Base-by-base conservation (phyloP, 1,284 basidiomycete genomes). In the Sparassis latifolia region DNA sequence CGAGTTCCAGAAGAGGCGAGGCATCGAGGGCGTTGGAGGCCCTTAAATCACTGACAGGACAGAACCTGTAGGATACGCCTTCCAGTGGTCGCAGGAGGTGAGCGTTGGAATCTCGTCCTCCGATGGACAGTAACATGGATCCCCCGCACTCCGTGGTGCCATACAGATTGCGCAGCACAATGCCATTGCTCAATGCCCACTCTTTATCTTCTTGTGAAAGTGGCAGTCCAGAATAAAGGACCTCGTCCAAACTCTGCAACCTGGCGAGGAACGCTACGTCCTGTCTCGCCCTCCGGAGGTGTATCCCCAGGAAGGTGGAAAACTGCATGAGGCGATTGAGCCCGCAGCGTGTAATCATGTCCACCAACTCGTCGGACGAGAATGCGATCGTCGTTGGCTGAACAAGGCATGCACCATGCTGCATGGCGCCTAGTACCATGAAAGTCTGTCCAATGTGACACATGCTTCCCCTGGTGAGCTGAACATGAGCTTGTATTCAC, bases 311-410 rank as follows among this genome's bases (percentile, higher is more conserved):
- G 71, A 85, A 86, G 2, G 82, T 73, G 4, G 79, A 73, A 58
- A 89, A 89, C 60, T 86, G 83, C 61, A 82, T 83, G 5, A 89
- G 68, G 45, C 84, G 80, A 61, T 86, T 89, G 40, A 89, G 75
- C 6, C 76, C 72, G 57, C 83, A 84, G 45, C 62, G 57, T 9
- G 55, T 52, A 39, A 65, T 54, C 60, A 64, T 64, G 50, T 62
- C 60, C 29, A 62, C 41, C 33, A 66, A 55, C 45, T 66, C 65
- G 28, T 56, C 54, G 10, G 63, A 62, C 6, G 62, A 58, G 51
- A 66, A 65, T 27, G 62, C 58, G 44, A 65, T 58, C 52, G 55
- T 54, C 12, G 63, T 62, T 33, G 65, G 63, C 48, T 64, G 62
- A 27, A 66, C 74, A 35, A 61, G 61, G 56, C 63, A 65, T 12